A percentile compares a stretch with the other conserved stretches of the same genome.
phyloP scores from a whole-genome alignment of 2,329 filamentous ascomycete species.

The Stachybotrys chlorohalonatus region DNA sequence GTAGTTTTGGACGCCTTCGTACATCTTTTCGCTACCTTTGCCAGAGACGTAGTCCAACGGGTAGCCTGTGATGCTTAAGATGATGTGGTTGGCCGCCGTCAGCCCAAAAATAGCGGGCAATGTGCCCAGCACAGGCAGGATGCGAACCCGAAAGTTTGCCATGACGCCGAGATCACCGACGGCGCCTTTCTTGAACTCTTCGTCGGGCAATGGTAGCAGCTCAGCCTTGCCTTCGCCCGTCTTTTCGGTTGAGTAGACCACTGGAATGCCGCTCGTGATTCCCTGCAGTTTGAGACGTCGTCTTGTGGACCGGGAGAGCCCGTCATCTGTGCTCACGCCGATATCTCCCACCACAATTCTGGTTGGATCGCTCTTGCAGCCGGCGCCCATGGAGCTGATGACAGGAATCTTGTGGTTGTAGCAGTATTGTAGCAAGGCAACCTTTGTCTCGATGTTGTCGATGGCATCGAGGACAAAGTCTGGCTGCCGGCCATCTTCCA shows the following conservation, averaged over 20 bases:
- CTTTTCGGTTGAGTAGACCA: conserved; percentile 88
- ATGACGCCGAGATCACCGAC: conserved; percentile 83
- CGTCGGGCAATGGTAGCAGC: conserved; percentile 75
- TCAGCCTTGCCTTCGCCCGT: conserved; percentile 85
- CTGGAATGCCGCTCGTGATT: conserved; percentile 76
- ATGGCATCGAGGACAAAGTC: conserved; percentile 96
- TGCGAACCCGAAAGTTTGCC: conserved; percentile 89
- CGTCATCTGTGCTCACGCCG: conserved; percentile 76
- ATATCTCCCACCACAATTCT: conserved; percentile 88
- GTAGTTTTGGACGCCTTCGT: conserved; percentile 69
- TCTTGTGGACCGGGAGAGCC: conserved; percentile 76
- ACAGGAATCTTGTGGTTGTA: conserved; percentile 68
- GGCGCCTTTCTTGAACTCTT: conserved; percentile 77
- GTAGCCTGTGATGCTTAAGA: conserved; percentile 73
- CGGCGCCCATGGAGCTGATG: conserved; percentile 92
- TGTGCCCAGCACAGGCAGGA: conserved; percentile 86
- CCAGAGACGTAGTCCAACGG: conserved; percentile 74
- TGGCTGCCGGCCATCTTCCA: conserved; percentile 50
- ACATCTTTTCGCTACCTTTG: conserved; percentile 84
- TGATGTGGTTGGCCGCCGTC: conserved; percentile 84
- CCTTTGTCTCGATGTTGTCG: conserved; percentile 97
- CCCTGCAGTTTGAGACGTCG: conserved; percentile 69
- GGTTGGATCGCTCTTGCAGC: conserved; percentile 82
- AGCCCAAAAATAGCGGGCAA: conserved; percentile 98
- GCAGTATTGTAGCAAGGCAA: conserved; percentile 82